Conservation (phyloP, 2,329 filamentous ascomycete genomes). For the Chaetomium strumarium region DNA sequence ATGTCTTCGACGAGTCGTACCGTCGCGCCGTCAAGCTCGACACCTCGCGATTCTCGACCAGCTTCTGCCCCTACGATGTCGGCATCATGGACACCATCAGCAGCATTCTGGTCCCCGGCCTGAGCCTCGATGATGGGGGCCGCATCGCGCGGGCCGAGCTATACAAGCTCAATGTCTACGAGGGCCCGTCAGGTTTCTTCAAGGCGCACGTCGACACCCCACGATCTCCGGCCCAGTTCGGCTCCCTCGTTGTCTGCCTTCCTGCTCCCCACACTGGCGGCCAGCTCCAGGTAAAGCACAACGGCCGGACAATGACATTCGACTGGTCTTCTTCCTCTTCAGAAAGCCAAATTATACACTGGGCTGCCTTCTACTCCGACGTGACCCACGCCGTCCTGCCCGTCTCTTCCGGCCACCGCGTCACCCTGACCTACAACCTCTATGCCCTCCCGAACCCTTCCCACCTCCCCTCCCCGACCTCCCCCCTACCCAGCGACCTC, state of each 20-base stretch:
- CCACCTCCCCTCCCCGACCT: no score
- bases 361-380: constrained; percentile 49
- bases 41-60: constrained; percentile 38
- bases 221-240: constrained; percentile 42
- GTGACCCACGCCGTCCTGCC: constrained; percentile 48
- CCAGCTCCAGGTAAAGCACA: constrained; percentile 38
- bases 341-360: constrained; percentile 28
- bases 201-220: constrained; percentile 50
- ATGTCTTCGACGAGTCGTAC: constrained; percentile 47
- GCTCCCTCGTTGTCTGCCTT: constrained; percentile 49
- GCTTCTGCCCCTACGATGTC: constrained; percentile 45
- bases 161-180: constrained; percentile 51
- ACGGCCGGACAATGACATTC: constrained; percentile 31
- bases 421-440: constrained; percentile 57
- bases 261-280: constrained; percentile 36
- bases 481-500: no score
- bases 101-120: constrained; percentile 38
- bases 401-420: constrained; percentile 44
- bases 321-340: constrained; percentile 34
- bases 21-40: constrained; percentile 50
- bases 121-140: constrained; percentile 24
- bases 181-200: constrained; percentile 45
- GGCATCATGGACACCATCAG: constrained; percentile 48
- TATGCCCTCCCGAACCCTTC: constrained; percentile 21
- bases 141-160: constrained; percentile 42